Evolutionary conservation across 129 eudicot genomes (phyloP).

Genomic region (Sambucus nigra): DNA sequence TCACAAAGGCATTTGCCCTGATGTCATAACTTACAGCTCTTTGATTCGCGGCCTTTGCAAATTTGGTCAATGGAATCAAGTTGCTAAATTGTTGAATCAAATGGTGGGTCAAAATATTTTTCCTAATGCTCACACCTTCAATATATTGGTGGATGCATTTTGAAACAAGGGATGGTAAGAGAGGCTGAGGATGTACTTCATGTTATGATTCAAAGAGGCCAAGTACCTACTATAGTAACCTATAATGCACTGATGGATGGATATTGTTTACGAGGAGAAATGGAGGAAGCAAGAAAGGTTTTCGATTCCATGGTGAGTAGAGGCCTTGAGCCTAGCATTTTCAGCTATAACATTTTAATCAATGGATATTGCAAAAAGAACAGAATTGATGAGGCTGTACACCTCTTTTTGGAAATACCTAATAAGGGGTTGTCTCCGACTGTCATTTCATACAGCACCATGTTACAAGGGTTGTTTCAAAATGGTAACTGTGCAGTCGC

Average conservation of each 20-base stretch:
- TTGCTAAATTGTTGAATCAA: slow-evolving; percentile 6
- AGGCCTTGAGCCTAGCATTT: slow-evolving; percentile 3
- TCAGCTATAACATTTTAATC: slow-evolving; percentile 11
- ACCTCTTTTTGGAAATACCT: slow-evolving; percentile 17
- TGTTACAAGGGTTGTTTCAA: slow-evolving; percentile 23
- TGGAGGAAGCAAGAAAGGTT: slow-evolving; percentile 18
- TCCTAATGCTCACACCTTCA: slow-evolving; percentile 10
- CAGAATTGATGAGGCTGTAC: slow-evolving; percentile 11
- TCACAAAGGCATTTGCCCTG: slow-evolving; percentile 20
- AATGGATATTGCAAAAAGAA: slow-evolving; percentile 19
- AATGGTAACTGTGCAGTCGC: slow-evolving; percentile 19
- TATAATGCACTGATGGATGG: slow-evolving; percentile 26
- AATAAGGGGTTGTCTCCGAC: slow-evolving; percentile 18
- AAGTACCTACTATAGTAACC: slow-evolving; percentile 7
- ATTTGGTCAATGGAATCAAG: slow-evolving; percentile 20
- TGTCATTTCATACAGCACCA: slow-evolving; percentile 18
- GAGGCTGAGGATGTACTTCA: slow-evolving; percentile 18
- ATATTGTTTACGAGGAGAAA: slow-evolving; percentile 36
- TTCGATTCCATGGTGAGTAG: slow-evolving; percentile 9
- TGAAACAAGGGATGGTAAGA: slow-evolving; percentile 25
- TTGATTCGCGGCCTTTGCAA: slow-evolving; percentile 33
- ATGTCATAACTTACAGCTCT: slow-evolving; percentile 31
- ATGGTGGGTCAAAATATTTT: slow-evolving; percentile 12
- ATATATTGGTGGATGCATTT: slow-evolving; percentile 23
- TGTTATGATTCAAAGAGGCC: slow-evolving; percentile 9